Conservation (phyloP, 345 rosid species). For the Leavenworthia alabamica region DNA sequence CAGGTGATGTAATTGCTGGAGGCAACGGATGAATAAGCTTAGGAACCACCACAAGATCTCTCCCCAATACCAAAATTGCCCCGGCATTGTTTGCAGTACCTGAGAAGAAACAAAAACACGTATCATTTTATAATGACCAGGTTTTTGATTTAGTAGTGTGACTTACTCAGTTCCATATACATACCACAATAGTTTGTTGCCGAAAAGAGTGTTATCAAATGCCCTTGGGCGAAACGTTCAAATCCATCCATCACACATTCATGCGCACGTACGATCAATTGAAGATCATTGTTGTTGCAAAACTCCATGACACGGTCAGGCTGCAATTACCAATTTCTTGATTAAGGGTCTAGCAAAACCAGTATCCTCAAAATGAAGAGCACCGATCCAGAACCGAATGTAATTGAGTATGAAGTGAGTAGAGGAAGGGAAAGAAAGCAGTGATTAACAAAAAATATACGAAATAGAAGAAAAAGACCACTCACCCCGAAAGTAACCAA, state of each 20-base stretch:
- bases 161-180: conserved; percentile 4
- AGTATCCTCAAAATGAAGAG: no score
- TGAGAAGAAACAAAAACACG: conserved; percentile 7
- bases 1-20: conserved; percentile 84
- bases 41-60: conserved; percentile 97
- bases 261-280: conserved; percentile 93
- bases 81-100: conserved; percentile 99
- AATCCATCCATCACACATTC: conserved; percentile 99
- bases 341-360: no score
- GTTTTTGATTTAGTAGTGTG: not conserved
- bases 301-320: conserved; percentile 99
- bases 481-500: conserved; percentile 96
- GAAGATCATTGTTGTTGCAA: conserved; percentile 95
- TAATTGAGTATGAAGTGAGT: no score
- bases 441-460: no score
- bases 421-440: no score
- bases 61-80: conserved; percentile 93
- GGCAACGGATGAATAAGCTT: conserved; percentile 96
- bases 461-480: no score
- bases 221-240: conserved; percentile 97
- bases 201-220: conserved; percentile 90
- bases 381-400: no score
- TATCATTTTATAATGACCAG: not conserved
- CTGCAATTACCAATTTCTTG: no score
- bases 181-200: conserved; percentile 96